Conservation (phyloP, 306 rosid genomes). For the Calophaca sinica region DNA sequence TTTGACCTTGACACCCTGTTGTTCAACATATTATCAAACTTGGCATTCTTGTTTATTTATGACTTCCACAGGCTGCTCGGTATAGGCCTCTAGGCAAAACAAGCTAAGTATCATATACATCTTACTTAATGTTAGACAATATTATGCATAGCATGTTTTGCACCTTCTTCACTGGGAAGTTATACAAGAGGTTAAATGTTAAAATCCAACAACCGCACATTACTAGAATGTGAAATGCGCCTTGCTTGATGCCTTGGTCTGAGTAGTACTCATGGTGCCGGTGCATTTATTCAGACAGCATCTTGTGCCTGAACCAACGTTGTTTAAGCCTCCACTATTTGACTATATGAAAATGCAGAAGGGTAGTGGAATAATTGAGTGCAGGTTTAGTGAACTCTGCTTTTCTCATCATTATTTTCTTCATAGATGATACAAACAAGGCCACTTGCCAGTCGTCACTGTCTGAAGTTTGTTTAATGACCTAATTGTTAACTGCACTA, state of each 20-base stretch:
- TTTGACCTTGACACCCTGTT: neutral
- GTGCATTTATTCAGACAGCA: neutral
- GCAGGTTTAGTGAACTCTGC: neutral
- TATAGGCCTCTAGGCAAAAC: neutral
- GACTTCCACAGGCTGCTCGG: neutral
- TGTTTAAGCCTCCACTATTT: neutral
- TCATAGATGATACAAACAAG: neutral
- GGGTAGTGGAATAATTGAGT: neutral
- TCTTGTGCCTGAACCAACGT: constrained; percentile 22
- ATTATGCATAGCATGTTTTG: neutral
- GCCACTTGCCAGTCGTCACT: neutral
- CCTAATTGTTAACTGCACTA: neutral
- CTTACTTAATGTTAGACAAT: neutral
- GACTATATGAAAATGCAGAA: neutral
- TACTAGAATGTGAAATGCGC: neutral
- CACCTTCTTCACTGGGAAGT: neutral
- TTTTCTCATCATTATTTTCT: constrained; percentile 12
- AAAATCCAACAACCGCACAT: neutral
- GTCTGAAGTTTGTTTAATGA: neutral
- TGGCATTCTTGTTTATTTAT: neutral
- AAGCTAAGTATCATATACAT: neutral
- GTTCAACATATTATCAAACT: neutral
- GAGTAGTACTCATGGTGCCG: no score
- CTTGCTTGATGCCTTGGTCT: neutral
- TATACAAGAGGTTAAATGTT: neutral